Evolutionary conservation across 2,329 filamentous ascomycete genomes (phyloP).

Genomic region (Paramyrothecium roridum): DNA sequence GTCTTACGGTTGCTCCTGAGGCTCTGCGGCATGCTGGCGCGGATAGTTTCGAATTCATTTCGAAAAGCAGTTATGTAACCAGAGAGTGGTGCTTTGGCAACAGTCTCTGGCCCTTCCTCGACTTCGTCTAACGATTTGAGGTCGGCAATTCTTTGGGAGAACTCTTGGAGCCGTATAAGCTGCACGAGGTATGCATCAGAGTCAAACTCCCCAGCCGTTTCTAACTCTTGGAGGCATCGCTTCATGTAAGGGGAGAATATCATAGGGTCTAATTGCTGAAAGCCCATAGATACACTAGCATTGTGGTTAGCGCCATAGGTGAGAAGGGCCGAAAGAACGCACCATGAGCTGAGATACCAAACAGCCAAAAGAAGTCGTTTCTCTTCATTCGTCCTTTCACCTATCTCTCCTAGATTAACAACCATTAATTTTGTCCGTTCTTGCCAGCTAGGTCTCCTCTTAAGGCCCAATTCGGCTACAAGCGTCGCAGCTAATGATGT

Average conservation of each 20-base stretch:
- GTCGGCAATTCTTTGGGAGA: slow-evolving; percentile 47
- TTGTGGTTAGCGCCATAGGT: not conserved
- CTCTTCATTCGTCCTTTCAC: slow-evolving; percentile 46
- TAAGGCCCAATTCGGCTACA: slow-evolving; percentile 43
- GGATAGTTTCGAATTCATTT: slow-evolving; percentile 39
- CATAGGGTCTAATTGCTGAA: slow-evolving; percentile 36
- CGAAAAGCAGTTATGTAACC: slow-evolving; percentile 37
- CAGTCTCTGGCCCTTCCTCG: slow-evolving; percentile 10
- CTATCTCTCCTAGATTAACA: slow-evolving; percentile 31
- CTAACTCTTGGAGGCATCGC: slow-evolving; percentile 44
- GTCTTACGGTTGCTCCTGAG: slow-evolving; percentile 35
- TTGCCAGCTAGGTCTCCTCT: slow-evolving; percentile 14
- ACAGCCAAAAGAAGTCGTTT: slow-evolving; percentile 26
- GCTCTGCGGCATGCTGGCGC: slow-evolving; percentile 26
- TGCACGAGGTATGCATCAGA: slow-evolving; percentile 44
- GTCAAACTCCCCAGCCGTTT: slow-evolving; percentile 39
- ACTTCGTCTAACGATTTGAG: slow-evolving; percentile 30
- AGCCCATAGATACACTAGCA: not conserved
- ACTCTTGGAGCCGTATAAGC: slow-evolving; percentile 44
- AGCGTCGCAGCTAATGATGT: slow-evolving; percentile 45
- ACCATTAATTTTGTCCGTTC: slow-evolving; percentile 22
- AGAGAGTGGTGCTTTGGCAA: not conserved
- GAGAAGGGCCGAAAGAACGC: not conserved
- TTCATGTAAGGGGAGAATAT: slow-evolving; percentile 51
- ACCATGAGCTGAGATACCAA: not conserved